A percentile compares a stretch with the other conserved stretches of the same genome.
Evolutionary conservation across 305 asterid genomes (phyloP).

Genomic region (Fraxinus nigra): DNA sequence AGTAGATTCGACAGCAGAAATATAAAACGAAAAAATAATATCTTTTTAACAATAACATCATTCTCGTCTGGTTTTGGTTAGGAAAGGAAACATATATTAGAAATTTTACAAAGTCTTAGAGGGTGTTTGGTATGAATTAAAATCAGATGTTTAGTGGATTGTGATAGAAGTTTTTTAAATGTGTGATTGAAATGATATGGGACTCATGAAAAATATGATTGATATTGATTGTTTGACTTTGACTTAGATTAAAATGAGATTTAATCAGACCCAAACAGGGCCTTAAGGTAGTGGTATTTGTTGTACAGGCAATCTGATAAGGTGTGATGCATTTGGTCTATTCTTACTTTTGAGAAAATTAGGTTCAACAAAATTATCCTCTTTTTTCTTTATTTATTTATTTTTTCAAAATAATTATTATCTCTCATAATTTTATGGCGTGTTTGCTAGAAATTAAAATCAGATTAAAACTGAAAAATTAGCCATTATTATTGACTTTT

Average conservation of each 20-base stretch:
- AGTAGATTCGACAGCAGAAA: not conserved
- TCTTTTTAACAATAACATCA: not conserved
- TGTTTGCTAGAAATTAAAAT: too few relatives aligned
- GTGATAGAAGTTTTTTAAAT: too few relatives aligned
- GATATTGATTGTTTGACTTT: too few relatives aligned
- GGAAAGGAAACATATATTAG: not conserved
- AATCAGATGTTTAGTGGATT: too few relatives aligned
- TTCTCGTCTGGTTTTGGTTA: not conserved
- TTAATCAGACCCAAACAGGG: too few relatives aligned
- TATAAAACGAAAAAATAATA: not conserved
- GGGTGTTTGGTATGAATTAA: too few relatives aligned
- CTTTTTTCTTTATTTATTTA: not conserved
- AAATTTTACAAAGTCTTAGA: too few relatives aligned
- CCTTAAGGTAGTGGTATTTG: not conserved
- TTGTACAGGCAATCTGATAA: not conserved
- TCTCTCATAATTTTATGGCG: not conserved
- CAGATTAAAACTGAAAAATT: too few relatives aligned
- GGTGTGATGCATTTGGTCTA: slow-evolving; percentile 29
- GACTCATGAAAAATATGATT: too few relatives aligned
- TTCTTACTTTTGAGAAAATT: slow-evolving; percentile 12
- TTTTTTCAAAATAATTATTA: not conserved
- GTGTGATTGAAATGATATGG: too few relatives aligned
- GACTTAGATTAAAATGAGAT: too few relatives aligned
- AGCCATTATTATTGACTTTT: too few relatives aligned
- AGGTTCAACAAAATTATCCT: slow-evolving; percentile 12